Evolutionary conservation across 805 yeast genomes (phyloP).

Genomic region (Dipodascus albidus): DNA sequence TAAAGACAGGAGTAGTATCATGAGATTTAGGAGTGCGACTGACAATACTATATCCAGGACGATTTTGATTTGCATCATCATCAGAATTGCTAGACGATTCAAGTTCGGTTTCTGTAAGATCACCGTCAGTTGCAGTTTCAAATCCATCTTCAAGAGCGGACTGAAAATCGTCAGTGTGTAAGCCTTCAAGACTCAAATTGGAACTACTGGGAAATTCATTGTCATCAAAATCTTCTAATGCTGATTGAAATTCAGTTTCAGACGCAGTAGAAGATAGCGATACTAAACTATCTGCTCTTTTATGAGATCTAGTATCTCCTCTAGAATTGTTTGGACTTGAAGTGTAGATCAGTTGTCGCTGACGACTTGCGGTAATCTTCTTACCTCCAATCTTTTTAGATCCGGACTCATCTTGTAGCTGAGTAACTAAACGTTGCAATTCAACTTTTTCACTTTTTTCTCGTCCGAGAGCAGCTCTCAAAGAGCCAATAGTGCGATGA

Average conservation of each 20-base stretch:
- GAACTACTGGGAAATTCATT: background rate
- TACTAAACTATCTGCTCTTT: background rate
- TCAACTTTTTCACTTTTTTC: constrained; percentile 32
- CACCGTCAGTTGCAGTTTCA: background rate
- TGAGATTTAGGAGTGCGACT: background rate
- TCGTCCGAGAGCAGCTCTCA: constrained; percentile 40
- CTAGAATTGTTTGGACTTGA: background rate
- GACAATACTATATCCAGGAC: background rate
- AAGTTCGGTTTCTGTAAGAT: background rate
- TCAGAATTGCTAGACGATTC: background rate
- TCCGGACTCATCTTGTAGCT: constrained; percentile 18
- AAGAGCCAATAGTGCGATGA: constrained; percentile 46
- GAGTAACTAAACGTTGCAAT: constrained; percentile 20
- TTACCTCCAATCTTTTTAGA: background rate
- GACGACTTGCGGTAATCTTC: background rate
- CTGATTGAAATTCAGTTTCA: background rate
- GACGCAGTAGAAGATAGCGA: background rate
- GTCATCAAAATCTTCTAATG: background rate
- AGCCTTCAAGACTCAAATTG: background rate
- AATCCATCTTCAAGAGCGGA: background rate
- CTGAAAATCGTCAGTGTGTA: background rate
- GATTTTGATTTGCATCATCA: background rate
- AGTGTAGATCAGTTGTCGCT: background rate
- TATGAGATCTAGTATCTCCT: background rate
- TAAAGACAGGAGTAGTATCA: background rate